Conservation (phyloP, 352 stramenopile genomes). For the Hyaloperonospora brassicae region DNA sequence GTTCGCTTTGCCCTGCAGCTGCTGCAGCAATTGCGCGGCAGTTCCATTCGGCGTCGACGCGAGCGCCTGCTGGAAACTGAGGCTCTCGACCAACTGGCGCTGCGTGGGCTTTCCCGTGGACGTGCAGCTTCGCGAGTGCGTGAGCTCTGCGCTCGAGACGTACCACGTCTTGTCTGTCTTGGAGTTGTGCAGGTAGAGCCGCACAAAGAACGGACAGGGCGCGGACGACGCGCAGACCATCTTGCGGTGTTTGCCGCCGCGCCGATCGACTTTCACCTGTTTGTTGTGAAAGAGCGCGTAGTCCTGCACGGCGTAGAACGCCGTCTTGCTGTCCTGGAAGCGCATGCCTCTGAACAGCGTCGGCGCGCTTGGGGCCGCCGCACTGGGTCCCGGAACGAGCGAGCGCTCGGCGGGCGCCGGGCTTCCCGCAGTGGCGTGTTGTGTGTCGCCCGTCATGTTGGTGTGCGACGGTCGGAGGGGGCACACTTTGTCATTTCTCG, state of each 20-base stretch:
- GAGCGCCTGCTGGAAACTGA: slow-evolving; percentile 34
- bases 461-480: background rate
- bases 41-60: slow-evolving; percentile 25
- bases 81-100: slow-evolving; percentile 43
- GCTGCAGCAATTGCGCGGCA: slow-evolving; percentile 28
- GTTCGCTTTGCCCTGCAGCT: slow-evolving; percentile 33
- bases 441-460: no score
- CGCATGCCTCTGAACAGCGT: slow-evolving; percentile 35
- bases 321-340: slow-evolving; percentile 41
- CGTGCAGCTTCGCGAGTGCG: slow-evolving; percentile 34
- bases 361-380: slow-evolving; percentile 2
- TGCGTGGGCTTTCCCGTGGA: slow-evolving; percentile 48
- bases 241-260: slow-evolving; percentile 54
- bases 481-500: slow-evolving; percentile 10
- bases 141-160: slow-evolving; percentile 42
- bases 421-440: no score
- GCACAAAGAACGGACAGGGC: slow-evolving; percentile 55
- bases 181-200: slow-evolving; percentile 54
- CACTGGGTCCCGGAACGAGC: no score
- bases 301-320: slow-evolving; percentile 53
- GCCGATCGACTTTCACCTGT: slow-evolving; percentile 40
- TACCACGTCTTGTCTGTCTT: slow-evolving; percentile 52
- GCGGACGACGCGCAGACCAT: slow-evolving; percentile 37
- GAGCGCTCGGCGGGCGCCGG: no score
- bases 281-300: slow-evolving; percentile 54